Percentiles rank a stretch among this genome's conserved stretches.
phyloP scores from a whole-genome alignment of 345 rosid species.

The Eucalyptus dawsonii region DNA sequence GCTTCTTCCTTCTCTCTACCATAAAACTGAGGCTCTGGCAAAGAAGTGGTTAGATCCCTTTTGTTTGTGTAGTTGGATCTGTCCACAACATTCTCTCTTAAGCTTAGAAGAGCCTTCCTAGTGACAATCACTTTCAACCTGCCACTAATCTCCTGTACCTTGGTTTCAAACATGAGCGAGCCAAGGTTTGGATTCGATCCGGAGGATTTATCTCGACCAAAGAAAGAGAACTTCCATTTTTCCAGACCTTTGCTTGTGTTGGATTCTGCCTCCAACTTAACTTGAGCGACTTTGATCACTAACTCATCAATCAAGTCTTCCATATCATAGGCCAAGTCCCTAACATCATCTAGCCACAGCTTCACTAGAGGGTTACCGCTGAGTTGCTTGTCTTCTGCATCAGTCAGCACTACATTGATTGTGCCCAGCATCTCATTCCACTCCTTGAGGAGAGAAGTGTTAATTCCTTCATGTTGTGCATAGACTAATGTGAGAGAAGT shows the following conservation, averaged over 20 bases:
- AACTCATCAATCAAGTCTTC: not conserved
- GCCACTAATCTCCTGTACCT: not conserved
- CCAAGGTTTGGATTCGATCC: not conserved
- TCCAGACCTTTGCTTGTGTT: not conserved
- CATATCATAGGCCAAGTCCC: not conserved
- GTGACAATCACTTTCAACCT: not conserved
- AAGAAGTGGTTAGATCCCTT: not conserved
- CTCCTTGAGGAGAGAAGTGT: not conserved
- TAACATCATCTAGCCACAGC: not conserved
- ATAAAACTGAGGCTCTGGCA: not conserved
- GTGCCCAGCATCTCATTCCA: not conserved
- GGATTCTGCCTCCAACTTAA: not conserved
- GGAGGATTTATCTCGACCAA: not conserved
- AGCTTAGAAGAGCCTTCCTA: not conserved
- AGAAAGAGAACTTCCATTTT: not conserved
- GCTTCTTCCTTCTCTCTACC: not conserved
- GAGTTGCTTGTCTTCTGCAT: not conserved
- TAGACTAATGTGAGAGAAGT: not conserved
- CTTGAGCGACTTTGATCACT: not conserved
- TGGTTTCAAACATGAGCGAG: not conserved
- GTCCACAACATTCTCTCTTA: not conserved
- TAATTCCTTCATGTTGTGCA: not conserved
- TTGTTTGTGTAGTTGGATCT: not conserved
- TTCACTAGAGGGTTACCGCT: not conserved
- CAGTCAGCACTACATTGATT: not conserved